These are phyloP conservation scores for Cicer judaicum DNA, from an alignment of 306 rosid genomes.

Conservation along the genomic window DNA sequence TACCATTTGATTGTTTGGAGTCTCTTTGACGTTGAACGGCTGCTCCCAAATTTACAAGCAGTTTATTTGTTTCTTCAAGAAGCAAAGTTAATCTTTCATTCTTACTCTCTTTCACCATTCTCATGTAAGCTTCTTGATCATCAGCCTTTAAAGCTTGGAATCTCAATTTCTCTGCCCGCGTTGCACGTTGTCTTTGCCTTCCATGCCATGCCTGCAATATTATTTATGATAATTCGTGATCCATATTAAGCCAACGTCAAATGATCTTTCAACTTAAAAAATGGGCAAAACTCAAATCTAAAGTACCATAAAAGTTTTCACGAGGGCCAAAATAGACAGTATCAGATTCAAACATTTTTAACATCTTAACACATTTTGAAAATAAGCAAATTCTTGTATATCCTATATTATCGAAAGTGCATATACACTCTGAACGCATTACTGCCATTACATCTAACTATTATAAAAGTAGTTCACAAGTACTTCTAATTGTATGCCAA, in stretches of 20 bases:
- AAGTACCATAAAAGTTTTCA: background rate
- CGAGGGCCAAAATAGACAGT: background rate
- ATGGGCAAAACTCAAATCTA: conserved; percentile 1
- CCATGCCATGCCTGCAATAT: conserved; percentile 90
- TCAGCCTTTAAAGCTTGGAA: conserved; percentile 98
- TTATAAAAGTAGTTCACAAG: background rate
- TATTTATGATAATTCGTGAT: conserved; percentile 36
- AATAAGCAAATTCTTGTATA: conserved; percentile 19
- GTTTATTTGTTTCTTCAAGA: conserved; percentile 97
- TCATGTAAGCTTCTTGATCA: conserved; percentile 99
- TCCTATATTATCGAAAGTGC: conserved; percentile 22
- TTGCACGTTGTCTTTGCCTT: conserved; percentile 96
- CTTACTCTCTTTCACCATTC: conserved; percentile 99
- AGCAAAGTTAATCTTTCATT: conserved; percentile 90
- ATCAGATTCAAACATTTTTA: background rate
- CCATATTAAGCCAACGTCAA: conserved; percentile 31
- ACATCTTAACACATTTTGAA: background rate
- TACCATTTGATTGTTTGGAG: conserved; percentile 73
- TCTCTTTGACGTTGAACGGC: conserved; percentile 99
- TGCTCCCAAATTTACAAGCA: conserved; percentile 96
- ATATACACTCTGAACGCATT: background rate
- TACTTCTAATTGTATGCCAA: conserved; percentile 16
- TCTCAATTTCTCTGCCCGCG: conserved; percentile 95
- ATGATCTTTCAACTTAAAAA: conserved; percentile 17
- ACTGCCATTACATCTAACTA: conserved; percentile 12